These are phyloP conservation scores for Lasiodiplodia hormozganensis DNA, from an alignment of 2,329 filamentous ascomycete species.

Conservation along the genomic window DNA sequence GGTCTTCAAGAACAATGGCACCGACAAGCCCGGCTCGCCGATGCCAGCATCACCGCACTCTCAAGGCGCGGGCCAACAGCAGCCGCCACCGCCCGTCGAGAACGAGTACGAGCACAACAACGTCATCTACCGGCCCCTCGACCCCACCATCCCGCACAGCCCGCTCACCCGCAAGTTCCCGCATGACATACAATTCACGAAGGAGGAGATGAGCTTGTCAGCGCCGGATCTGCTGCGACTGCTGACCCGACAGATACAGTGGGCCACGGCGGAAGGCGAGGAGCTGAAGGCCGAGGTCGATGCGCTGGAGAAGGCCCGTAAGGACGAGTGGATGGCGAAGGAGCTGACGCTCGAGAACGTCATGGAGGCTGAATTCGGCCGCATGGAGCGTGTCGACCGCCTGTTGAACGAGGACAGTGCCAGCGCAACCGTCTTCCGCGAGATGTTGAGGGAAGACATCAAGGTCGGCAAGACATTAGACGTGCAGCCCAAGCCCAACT, in stretches of 20 bases:
- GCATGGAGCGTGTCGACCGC: conserved; percentile 39
- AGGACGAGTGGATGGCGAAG: conserved; percentile 79
- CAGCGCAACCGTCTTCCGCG: conserved; percentile 38
- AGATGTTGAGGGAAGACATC: conserved; percentile 47
- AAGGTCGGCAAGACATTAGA: conserved; percentile 8
- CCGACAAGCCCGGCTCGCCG: conserved; percentile 43
- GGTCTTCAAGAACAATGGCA: conserved; percentile 46
- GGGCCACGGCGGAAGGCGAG: conserved; percentile 73
- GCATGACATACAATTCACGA: conserved; percentile 66
- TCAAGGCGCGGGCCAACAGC: conserved; percentile 35
- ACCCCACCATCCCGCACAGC: conserved; percentile 66
- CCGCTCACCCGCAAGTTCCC: conserved; percentile 60
- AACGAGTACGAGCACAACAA: conserved; percentile 61
- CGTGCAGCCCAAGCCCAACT: conserved; percentile 22
- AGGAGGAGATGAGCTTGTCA: conserved; percentile 69
- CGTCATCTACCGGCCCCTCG: conserved; percentile 61
- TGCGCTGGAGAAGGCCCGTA: conserved; percentile 69
- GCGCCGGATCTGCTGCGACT: conserved; percentile 72
- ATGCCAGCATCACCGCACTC: conserved; percentile 43
- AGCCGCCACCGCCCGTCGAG: conserved; percentile 31
- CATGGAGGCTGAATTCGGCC: conserved; percentile 70
- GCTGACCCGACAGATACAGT: conserved; percentile 70
- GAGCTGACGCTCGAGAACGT: conserved; percentile 79
- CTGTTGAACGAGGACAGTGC: conserved; percentile 42
- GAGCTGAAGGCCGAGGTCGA: conserved; percentile 70